Conservation (phyloP, 2,329 filamentous ascomycete species). For the Esteya vermicola region DNA sequence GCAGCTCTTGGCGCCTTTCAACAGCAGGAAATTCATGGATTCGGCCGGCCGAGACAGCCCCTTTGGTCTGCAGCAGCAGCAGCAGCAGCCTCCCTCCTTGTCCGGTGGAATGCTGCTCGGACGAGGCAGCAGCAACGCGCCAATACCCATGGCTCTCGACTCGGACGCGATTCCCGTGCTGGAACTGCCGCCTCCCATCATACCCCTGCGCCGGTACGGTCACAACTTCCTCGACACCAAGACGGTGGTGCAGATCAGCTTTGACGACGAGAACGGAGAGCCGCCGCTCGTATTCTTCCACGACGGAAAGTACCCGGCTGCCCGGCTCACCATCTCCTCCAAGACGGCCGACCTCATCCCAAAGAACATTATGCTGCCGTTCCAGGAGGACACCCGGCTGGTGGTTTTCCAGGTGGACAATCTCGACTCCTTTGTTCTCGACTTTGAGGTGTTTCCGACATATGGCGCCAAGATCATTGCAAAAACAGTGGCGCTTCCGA, state of each 20-base stretch:
- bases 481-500: slow-evolving; percentile 82
- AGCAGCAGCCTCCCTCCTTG: neutral
- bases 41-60: slow-evolving; percentile 20
- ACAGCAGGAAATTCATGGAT: slow-evolving; percentile 16
- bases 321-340: slow-evolving; percentile 87
- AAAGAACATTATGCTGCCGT: slow-evolving; percentile 86
- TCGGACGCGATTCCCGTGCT: slow-evolving; percentile 83
- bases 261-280: slow-evolving; percentile 63
- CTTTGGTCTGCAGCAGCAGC: slow-evolving; percentile 23
- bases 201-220: slow-evolving; percentile 83
- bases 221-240: slow-evolving; percentile 98
- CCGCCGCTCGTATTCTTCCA: slow-evolving; percentile 88
- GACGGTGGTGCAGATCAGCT: slow-evolving; percentile 85
- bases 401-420: slow-evolving; percentile 96
- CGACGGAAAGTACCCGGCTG: slow-evolving; percentile 89
- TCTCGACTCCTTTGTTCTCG: slow-evolving; percentile 80
- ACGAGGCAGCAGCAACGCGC: slow-evolving; percentile 32
- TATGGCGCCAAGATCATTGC: slow-evolving; percentile 97
- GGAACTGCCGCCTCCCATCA: slow-evolving; percentile 87
- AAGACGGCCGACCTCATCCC: slow-evolving; percentile 94
- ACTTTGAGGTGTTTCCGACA: slow-evolving; percentile 95
- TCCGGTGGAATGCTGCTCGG: slow-evolving; percentile 18
- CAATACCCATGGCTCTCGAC: slow-evolving; percentile 54
- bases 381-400: slow-evolving; percentile 87
- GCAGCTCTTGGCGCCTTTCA: slow-evolving; percentile 60